These are phyloP conservation scores for Trametes elegans DNA, from an alignment of 768 basidiomycete species.

Conservation along the genomic window DNA sequence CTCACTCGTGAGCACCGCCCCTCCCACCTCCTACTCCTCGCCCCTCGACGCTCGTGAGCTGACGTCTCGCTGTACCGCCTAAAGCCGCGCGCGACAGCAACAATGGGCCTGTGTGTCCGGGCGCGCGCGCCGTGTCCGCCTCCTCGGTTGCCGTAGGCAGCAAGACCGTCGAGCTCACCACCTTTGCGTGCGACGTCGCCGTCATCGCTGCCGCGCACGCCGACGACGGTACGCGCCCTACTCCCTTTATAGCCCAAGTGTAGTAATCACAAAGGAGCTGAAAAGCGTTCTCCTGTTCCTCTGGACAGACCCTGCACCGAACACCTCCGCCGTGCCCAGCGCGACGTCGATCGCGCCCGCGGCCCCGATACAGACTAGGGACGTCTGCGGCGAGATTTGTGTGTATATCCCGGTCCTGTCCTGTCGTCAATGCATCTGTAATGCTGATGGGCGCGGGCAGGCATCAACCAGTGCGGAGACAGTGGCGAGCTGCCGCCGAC, in stretches of 20 bases:
- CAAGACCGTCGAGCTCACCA: conserved; percentile 12
- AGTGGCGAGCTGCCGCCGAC: conserved; percentile 18
- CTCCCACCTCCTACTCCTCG: neutral
- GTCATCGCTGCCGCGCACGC: neutral
- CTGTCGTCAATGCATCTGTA: too few relatives aligned
- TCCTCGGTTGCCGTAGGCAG: conserved; percentile 7
- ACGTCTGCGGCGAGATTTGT: conserved; percentile 21
- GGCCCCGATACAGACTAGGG: neutral
- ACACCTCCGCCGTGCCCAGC: neutral
- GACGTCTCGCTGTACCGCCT: neutral
- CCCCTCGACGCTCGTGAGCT: too few relatives aligned
- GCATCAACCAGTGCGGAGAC: conserved; percentile 15
- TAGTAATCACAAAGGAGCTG: neutral
- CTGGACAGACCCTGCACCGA: neutral
- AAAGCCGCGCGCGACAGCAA: neutral
- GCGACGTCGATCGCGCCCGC: neutral
- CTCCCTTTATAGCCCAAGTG: neutral
- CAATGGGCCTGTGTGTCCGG: neutral
- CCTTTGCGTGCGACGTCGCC: conserved; percentile 10
- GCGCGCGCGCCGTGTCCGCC: neutral
- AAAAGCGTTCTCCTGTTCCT: too few relatives aligned
- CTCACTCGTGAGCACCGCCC: neutral
- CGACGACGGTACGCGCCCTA: neutral
- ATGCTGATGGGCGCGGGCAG: neutral
- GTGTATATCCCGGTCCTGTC: too few relatives aligned